Percentiles rank a stretch among this genome's conserved stretches.
These are phyloP conservation scores for Ustilago crameri DNA, from an alignment of 1,284 basidiomycete genomes.

Conservation along the genomic window DNA sequence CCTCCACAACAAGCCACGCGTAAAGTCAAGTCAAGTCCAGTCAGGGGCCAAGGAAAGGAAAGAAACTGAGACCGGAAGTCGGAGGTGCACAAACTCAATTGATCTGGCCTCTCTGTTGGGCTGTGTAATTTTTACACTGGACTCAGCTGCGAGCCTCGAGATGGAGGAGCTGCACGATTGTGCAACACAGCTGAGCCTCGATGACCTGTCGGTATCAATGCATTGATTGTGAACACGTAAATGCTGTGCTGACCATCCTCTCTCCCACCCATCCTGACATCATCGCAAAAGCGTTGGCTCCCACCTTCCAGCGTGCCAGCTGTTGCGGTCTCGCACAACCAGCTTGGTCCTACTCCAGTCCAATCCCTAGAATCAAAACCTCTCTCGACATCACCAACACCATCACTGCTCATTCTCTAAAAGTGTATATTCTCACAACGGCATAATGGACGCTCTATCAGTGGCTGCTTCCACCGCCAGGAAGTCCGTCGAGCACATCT, in stretches of 20 bases:
- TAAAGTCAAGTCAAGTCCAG: too few species aligned
- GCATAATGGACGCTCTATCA: constrained; percentile 28
- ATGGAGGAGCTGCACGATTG: too few species aligned
- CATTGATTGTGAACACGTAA: neutral
- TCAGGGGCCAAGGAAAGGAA: too few species aligned
- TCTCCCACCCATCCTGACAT: neutral
- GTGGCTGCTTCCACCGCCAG: constrained; percentile 13
- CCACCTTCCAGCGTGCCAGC: neutral
- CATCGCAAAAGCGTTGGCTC: neutral
- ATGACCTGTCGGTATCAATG: too few species aligned
- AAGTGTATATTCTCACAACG: neutral
- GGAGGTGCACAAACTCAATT: too few species aligned
- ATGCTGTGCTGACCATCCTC: neutral
- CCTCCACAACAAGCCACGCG: too few species aligned
- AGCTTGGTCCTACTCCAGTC: neutral
- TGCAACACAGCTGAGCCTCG: too few species aligned
- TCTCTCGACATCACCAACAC: neutral
- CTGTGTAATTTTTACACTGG: too few species aligned
- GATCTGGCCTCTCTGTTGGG: too few species aligned
- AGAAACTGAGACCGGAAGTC: too few species aligned
- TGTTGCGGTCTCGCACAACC: neutral
- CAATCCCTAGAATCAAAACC: neutral
- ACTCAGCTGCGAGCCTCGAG: too few species aligned
- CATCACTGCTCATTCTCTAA: neutral
- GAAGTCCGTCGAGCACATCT: constrained; percentile 33